Base-by-base conservation (phyloP, 176 grass and related monocot genomes). In the Paspalum vaginatum region DNA sequence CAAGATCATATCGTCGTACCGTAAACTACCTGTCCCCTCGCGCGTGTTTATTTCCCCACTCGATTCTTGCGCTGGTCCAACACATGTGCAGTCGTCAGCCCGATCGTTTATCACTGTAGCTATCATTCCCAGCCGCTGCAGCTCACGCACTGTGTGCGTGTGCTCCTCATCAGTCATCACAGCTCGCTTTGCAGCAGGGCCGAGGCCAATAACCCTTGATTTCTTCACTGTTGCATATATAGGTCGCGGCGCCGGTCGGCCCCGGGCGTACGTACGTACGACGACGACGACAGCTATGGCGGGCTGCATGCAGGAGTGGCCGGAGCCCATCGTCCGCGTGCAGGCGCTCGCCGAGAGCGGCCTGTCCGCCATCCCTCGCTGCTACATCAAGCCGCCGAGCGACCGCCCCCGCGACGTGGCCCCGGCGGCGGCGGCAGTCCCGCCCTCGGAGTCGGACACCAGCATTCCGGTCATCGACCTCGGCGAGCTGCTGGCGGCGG, bases 381-480 rank as follows among this genome's bases (percentile, higher is more conserved):
- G 76, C 70, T 98, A 98, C 79, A 41, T 98, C 80, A 98, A 94
- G 58, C 87, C 91, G 6, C 89, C 67, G 5, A 68, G 87, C n/a
- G 80, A 97, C 59, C 91, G 91, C 41, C 89, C 94, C 53, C 88
- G 88, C 40, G 79, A 83, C 11, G 68, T 66, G 1, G 13, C 20
- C 18, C 17, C 48, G 48, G 7, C 14, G 18, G 1, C 17, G 27
- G 13, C 2, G 0, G 11, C 37, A 27, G 45, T 20, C 9, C 42
- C 5, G 21, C 20, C 25, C 26, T 50, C 25, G 0, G 83, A 64
- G 43, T 67, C 57, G 43, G 5, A 62, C 47, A 5, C 27, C 57
- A 78, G 62, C 89, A 91, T 98, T 87, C 92, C 95, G 3, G 83
- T 94, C 11, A 64, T 98, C 59, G 90, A 98, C 90, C 60, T 98